A percentile compares a stretch with the other conserved stretches of the same genome.
phyloP scores from a whole-genome alignment of 148 eudicot species.

The Rhododendron vialii region DNA sequence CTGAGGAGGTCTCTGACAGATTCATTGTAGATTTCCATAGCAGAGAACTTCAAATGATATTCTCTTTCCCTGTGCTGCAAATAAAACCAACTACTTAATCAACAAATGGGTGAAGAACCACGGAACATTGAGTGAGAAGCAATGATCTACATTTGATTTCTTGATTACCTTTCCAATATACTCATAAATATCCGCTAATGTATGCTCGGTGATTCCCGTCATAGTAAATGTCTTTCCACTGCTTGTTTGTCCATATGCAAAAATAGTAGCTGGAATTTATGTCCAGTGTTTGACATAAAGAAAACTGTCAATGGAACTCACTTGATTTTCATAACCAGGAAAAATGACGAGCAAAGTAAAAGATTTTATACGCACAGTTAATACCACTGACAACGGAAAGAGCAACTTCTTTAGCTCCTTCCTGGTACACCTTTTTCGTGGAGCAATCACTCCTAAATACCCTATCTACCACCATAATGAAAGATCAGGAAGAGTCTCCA shows the following conservation, averaged over 20 bases:
- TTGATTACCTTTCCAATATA: constrained; percentile 65
- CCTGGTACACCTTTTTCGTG: constrained; percentile 82
- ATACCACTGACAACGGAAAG: constrained; percentile 79
- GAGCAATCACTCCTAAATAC: constrained; percentile 72
- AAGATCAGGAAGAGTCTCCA: constrained; percentile 13
- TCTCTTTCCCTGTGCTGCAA: constrained; percentile 81
- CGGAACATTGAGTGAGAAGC: not conserved
- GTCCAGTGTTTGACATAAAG: not conserved
- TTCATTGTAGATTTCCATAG: constrained; percentile 98
- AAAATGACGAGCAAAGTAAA: constrained; percentile 1
- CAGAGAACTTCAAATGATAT: constrained; percentile 77
- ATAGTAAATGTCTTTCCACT: constrained; percentile 97
- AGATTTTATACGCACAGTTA: constrained; percentile 61
- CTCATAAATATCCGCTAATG: constrained; percentile 80
- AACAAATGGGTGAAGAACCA: constrained; percentile 13
- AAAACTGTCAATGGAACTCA: constrained; percentile 9
- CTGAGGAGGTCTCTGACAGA: constrained; percentile 88
- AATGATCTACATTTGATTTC: not conserved
- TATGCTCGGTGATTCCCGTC: constrained; percentile 91
- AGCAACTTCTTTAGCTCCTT: constrained; percentile 87
- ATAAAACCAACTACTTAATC: constrained; percentile 11
- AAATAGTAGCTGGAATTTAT: constrained; percentile 69
- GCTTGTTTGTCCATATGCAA: constrained; percentile 99
- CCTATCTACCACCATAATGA: constrained; percentile 46
- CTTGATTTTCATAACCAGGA: constrained; percentile 12